Percentiles rank a stretch among this genome's conserved stretches.
Evolutionary conservation across 305 asterid genomes (phyloP).

Genomic region (Rubia tinctorum): DNA sequence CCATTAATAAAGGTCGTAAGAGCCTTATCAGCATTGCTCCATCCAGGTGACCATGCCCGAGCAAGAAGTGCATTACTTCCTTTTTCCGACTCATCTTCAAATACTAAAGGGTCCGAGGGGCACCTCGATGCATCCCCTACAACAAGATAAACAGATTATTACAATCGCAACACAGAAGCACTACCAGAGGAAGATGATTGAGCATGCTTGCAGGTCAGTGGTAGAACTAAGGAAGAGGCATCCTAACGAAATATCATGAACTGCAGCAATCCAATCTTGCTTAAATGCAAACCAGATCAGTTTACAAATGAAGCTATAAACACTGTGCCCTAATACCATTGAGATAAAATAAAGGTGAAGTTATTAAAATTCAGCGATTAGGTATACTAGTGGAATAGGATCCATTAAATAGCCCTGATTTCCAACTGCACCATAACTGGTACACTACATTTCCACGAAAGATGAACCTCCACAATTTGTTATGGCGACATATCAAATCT

Average conservation of each 20-base stretch:
- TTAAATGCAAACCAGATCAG: background rate
- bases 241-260: background rate
- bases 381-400: background rate
- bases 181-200: conserved; percentile 2
- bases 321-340: background rate
- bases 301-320: background rate
- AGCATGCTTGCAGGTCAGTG: background rate
- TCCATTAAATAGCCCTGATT: background rate
- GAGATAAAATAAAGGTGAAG: background rate
- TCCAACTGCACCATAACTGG: background rate
- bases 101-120: conserved; percentile 45
- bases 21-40: conserved; percentile 94
- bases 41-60: conserved; percentile 97
- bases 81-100: conserved; percentile 89
- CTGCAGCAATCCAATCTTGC: background rate
- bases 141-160: conserved; percentile 4
- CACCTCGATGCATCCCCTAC: conserved; percentile 69
- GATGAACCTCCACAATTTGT: background rate
- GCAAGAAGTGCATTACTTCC: conserved; percentile 96
- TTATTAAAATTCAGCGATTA: background rate
- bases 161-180: conserved; percentile 1
- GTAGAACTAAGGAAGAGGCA: background rate
- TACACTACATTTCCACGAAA: background rate
- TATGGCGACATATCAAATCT: background rate
- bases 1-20: conserved; percentile 74